Evolutionary conservation across 306 rosid genomes (phyloP).

Genomic region (Cicer chorassanicum): DNA sequence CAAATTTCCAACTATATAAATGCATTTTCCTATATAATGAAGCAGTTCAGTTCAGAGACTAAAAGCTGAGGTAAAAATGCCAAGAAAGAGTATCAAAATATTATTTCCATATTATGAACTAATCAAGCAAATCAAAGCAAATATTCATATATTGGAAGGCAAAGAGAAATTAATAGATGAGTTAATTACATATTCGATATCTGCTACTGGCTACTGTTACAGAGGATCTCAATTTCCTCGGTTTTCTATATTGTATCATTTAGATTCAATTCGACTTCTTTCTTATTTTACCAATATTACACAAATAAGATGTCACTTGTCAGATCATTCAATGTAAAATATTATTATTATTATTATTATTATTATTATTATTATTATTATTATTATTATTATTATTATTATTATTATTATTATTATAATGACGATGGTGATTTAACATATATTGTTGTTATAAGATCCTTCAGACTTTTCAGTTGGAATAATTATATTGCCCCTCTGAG

Average conservation of each 20-base stretch:
- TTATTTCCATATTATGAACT: constrained; percentile 19
- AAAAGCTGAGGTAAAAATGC: background rate
- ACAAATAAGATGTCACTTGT: constrained; percentile 5
- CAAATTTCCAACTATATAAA: constrained; percentile 29
- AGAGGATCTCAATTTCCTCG: constrained; percentile 19
- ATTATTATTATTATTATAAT: background rate
- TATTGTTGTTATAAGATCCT: constrained; percentile 26
- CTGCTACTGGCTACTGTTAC: constrained; percentile 14
- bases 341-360: too few relatives aligned
- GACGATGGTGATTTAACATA: background rate
- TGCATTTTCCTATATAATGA: background rate
- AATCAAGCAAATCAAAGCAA: constrained; percentile 18
- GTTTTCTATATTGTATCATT: constrained; percentile 27
- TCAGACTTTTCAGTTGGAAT: background rate
- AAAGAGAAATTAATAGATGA: constrained; percentile 24
- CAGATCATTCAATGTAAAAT: constrained; percentile 19
- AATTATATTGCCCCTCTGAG: background rate
- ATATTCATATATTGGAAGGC: constrained; percentile 19
- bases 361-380: too few relatives aligned
- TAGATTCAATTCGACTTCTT: constrained; percentile 34
- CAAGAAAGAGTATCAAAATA: constrained; percentile 33
- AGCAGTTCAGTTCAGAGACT: constrained; percentile 34
- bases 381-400: background rate
- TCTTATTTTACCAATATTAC: background rate
- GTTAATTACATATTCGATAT: background rate